Evolutionary conservation across 306 rosid species (phyloP).

Genomic region (Coriaria nepalensis): DNA sequence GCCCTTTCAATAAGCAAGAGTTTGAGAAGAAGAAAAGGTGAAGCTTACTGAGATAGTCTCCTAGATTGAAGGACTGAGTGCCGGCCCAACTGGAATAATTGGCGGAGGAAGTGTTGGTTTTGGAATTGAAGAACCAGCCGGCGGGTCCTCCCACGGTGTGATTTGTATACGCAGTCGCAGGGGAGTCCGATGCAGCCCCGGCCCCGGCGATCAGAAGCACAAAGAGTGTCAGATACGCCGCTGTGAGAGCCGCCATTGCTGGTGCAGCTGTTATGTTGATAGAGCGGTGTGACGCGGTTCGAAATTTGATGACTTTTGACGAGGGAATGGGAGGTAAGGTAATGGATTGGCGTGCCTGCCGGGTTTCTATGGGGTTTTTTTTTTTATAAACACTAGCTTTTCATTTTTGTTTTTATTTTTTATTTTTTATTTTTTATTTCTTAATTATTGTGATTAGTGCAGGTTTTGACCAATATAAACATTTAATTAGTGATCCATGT

Average conservation of each 20-base stretch:
- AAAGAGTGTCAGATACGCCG: conserved; percentile 9
- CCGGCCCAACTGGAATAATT: conserved; percentile 77
- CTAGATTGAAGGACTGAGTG: conserved; percentile 55
- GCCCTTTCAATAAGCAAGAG: background rate
- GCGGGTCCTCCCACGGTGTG: conserved; percentile 62
- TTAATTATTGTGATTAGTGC: too few relatives aligned
- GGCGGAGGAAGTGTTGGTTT: conserved; percentile 46
- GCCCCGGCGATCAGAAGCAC: conserved; percentile 14
- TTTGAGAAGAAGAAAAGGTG: background rate
- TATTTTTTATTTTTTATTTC: too few relatives aligned
- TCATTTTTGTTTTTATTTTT: too few relatives aligned
- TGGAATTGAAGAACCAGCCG: conserved; percentile 74
- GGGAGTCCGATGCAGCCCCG: conserved; percentile 4
- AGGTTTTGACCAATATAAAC: too few relatives aligned
- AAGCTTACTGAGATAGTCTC: conserved; percentile 68
- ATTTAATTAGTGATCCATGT: too few relatives aligned
- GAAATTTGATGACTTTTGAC: too few relatives aligned
- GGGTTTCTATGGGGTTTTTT: too few relatives aligned
- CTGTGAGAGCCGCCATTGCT: conserved; percentile 20
- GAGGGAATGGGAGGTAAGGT: too few relatives aligned
- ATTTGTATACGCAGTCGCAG: conserved; percentile 38
- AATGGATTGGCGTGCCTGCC: too few relatives aligned
- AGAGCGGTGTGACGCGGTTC: too few relatives aligned
- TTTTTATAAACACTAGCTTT: too few relatives aligned
- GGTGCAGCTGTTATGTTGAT: too few relatives aligned